phyloP scores from a whole-genome alignment of 2,329 filamentous ascomycete genomes.

The Sclerotiophoma versabilis region DNA sequence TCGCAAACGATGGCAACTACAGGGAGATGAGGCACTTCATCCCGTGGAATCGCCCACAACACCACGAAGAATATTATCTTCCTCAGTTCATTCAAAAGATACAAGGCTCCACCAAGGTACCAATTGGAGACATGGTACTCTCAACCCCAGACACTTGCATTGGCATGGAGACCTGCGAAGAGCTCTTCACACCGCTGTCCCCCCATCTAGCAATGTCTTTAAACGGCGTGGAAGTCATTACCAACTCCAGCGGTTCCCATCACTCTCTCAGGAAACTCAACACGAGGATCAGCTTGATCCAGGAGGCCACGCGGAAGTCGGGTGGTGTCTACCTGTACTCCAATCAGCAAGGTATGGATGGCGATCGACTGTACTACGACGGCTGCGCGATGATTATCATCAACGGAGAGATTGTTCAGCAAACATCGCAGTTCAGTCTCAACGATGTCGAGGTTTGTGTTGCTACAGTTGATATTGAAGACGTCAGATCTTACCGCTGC shows the following conservation, averaged over 20 bases:
- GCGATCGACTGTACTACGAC: conserved; percentile 44
- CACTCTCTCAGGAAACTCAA: conserved; percentile 72
- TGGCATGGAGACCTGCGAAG: conserved; percentile 71
- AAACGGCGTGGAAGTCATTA: conserved; percentile 73
- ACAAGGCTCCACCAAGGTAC: conserved; percentile 62
- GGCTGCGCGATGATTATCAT: conserved; percentile 69
- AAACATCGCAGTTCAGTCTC: conserved; percentile 71
- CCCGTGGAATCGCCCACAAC: conserved; percentile 51
- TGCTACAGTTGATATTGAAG: conserved; percentile 68
- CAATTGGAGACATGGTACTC: conserved; percentile 74
- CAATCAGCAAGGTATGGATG: conserved; percentile 63
- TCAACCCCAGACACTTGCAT: conserved; percentile 67
- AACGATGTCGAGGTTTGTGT: conserved; percentile 61
- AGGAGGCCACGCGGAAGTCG: conserved; percentile 68
- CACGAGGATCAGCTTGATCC: conserved; percentile 69
- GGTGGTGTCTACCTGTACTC: conserved; percentile 70
- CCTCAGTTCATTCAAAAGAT: conserved; percentile 61
- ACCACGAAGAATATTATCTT: conserved; percentile 70
- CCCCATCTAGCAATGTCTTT: conserved; percentile 69
- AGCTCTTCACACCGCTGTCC: conserved; percentile 44
- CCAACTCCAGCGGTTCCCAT: conserved; percentile 73
- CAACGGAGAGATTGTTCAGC: conserved; percentile 68
- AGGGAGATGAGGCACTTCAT: conserved; percentile 51
- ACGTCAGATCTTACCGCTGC: conserved; percentile 69
- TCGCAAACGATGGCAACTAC: conserved; percentile 73